Percentiles rank a stretch among this genome's conserved stretches.
Conservation (phyloP, 139 green algal species). For the Monoraphidium neglectum region DNA sequence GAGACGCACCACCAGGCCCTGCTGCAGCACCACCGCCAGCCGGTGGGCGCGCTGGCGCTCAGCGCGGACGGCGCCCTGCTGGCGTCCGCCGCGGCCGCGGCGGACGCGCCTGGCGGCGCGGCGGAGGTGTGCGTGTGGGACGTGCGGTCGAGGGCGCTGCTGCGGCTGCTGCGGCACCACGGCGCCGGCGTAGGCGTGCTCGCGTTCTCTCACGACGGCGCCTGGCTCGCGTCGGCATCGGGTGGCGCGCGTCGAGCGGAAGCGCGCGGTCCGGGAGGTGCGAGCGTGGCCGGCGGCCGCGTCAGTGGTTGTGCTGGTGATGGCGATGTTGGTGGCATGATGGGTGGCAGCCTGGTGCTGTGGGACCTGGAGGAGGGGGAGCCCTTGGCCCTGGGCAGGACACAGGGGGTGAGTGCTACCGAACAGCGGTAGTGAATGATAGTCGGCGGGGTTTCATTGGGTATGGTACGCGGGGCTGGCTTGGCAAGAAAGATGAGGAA, state of each 20-base stretch:
- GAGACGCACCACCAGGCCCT: slow-evolving; percentile 19
- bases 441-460: too few relatives aligned
- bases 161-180: slow-evolving; percentile 39
- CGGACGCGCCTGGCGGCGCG: slow-evolving; percentile 4
- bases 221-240: slow-evolving; percentile 45
- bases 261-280: too few relatives aligned
- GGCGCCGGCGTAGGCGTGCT: slow-evolving; percentile 26
- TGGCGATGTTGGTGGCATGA: not conserved
- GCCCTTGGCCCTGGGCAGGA: too few relatives aligned
- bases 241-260: too few relatives aligned
- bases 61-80: slow-evolving; percentile 29
- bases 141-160: slow-evolving; percentile 17
- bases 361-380: slow-evolving; percentile 45
- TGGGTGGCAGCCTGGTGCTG: slow-evolving; percentile 42
- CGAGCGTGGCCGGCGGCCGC: too few relatives aligned
- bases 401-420: too few relatives aligned
- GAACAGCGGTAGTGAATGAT: too few relatives aligned
- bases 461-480: too few relatives aligned
- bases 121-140: slow-evolving; percentile 23
- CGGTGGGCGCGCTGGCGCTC: slow-evolving; percentile 21
- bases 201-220: slow-evolving; percentile 46
- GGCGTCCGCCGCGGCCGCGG: slow-evolving; percentile 3
- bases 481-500: too few relatives aligned
- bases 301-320: too few relatives aligned
- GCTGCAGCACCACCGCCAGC: slow-evolving; percentile 26